These are phyloP conservation scores for Monilinia laxa DNA, from an alignment of 2,329 filamentous ascomycete genomes.

Conservation along the genomic window DNA sequence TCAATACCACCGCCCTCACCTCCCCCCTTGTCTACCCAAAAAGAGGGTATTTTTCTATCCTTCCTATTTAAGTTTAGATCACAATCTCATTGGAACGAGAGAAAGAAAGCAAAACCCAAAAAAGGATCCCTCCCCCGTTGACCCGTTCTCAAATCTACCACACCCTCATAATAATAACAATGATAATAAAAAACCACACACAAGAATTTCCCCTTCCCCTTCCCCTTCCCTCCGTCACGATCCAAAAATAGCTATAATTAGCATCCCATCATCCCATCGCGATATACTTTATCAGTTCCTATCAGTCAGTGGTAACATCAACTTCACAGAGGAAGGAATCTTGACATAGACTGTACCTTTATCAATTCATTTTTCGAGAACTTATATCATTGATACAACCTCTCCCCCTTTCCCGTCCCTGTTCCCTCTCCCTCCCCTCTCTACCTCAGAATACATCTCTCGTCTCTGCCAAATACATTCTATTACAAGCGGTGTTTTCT, in stretches of 20 bases:
- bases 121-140: not conserved
- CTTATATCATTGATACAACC: constrained; percentile 10
- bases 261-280: constrained; percentile 17
- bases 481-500: not conserved
- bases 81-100: not conserved
- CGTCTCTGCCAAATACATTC: not conserved
- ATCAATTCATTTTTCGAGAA: not conserved
- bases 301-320: constrained; percentile 17
- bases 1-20: too few relatives aligned
- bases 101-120: not conserved
- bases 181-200: not conserved
- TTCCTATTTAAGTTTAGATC: constrained; percentile 10
- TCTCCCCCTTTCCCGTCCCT: too few relatives aligned
- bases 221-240: constrained; percentile 7
- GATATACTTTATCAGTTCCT: constrained; percentile 20
- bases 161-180: not conserved
- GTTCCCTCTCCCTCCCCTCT: not conserved
- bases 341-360: not conserved
- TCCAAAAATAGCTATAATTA: constrained; percentile 24
- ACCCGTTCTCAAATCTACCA: not conserved
- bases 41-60: not conserved
- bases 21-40: not conserved
- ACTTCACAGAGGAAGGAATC: not conserved
- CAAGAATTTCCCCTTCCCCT: constrained; percentile 4
- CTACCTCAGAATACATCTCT: not conserved